Base-by-base conservation (phyloP, 306 rosid species). In the Ceratonia siliqua region DNA sequence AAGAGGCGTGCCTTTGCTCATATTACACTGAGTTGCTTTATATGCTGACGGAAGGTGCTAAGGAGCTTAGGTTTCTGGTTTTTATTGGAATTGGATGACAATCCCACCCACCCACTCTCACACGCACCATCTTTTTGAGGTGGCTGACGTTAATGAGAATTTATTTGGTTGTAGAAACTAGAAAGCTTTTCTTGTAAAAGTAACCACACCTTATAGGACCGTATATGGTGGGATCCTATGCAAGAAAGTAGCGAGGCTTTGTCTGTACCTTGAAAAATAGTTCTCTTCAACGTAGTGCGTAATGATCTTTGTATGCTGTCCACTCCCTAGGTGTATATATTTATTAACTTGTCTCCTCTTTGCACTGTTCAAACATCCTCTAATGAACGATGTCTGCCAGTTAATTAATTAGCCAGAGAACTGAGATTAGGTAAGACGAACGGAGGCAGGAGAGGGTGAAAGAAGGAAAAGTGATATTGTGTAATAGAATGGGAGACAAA, bases 151-250 rank as follows among this genome's bases (percentile, higher is more conserved):
- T 4, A 3, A 54, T 9, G 33, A 54, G 1, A 3, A 56, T 56
- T 56, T 56, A 27, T 28, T 56, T 11, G 13, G 6, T 53, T 33
- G 3, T 2, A 36, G 24, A 24, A 67, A 77, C 15, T 42, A 24
- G 64, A 46, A 27, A 17, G 43, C 77, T n/a, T n/a, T n/a, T n/a
- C n/a, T n/a, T n/a, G n/a, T n/a, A n/a, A n/a, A n/a, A 38, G 39
- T 33, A n/a, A n/a, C n/a, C n/a, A n/a, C n/a, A n/a, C 52, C 12
- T 22, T 22, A 3, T 11, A 8, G 7, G 33, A 52, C 78, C 72
- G 14, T 69, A 56, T 27, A 33, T 18, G 67, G 80, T 81, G 90
- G 85, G 27, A 71, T 86, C 84, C 75, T 70, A 81, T 14, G 81
- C 12, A 78, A 58, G 73, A 78, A 71, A 61, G 55, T 13, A 18